Evolutionary conservation across 2,329 filamentous ascomycete species (phyloP).

Genomic region (Fusarium euwallaceae): DNA sequence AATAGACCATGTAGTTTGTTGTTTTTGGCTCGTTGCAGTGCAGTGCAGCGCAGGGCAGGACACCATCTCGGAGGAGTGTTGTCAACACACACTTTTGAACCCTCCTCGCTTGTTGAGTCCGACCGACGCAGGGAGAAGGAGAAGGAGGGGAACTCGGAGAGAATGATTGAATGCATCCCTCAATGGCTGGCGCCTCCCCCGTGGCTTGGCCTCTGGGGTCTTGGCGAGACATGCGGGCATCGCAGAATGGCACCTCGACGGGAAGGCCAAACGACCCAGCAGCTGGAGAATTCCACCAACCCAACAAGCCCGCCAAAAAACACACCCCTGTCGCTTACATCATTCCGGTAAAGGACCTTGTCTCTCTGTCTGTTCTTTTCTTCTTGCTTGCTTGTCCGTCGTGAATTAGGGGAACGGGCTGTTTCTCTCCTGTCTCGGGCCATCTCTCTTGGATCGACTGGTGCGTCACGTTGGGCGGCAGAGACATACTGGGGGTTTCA

Average conservation of each 20-base stretch:
- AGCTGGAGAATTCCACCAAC: slow-evolving; percentile 1
- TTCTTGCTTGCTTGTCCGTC: background rate
- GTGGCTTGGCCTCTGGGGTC: slow-evolving; percentile 10
- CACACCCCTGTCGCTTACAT: slow-evolving; percentile 2
- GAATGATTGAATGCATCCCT: slow-evolving; percentile 10
- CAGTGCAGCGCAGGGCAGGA: background rate
- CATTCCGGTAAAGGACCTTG: background rate
- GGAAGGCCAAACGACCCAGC: background rate
- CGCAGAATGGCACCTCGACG: slow-evolving; percentile 16
- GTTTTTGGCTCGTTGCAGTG: background rate
- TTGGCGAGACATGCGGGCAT: slow-evolving; percentile 15
- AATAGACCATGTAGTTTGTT: background rate
- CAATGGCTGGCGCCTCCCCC: slow-evolving; percentile 2
- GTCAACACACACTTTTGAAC: background rate
- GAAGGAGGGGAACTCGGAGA: background rate
- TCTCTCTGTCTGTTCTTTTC: slow-evolving; percentile 1
- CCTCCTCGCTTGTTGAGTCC: background rate
- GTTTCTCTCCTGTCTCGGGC: slow-evolving; percentile 4
- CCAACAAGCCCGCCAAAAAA: too few relatives aligned
- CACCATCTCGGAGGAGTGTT: background rate
- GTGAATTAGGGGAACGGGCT: background rate
- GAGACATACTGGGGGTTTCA: slow-evolving; percentile 22
- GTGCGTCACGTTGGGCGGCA: slow-evolving; percentile 15
- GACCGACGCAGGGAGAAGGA: background rate
- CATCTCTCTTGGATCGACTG: slow-evolving; percentile 6